Evolutionary conservation across 2,329 filamentous ascomycete genomes (phyloP), one percentile per base, ranked within the genome.

Genomic region (Fusarium newnesense): DNA sequence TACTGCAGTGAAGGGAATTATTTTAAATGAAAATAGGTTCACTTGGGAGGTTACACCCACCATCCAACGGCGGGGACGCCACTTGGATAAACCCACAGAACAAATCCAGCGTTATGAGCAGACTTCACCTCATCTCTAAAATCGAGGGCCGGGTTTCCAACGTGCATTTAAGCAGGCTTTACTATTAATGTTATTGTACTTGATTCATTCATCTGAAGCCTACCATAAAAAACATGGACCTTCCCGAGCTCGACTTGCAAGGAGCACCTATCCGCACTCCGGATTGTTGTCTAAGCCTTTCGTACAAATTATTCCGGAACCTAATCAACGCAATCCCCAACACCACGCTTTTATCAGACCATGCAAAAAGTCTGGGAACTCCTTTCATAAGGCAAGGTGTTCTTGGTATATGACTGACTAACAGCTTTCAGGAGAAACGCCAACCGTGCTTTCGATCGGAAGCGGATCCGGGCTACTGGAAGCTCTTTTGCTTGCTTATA

Each of bases 391-490:
- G 47, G 30, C 30, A 50, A 50, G 16, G 11, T 19, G 11, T 34
- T 50, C 47, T 24, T 34, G 47, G 30, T 24, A 19, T 19, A 50
- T 34, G 47, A 50, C 30, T 32, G 30, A 19, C 47, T 34, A 24
- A 34, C 18, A 24, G 47, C 11, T 34, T 19, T 36, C 61, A 34
- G 32, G 57, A 24, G 54, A 58, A 44, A 50, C 30, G 12, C 60
- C 62, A 21, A 77, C 72, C 8, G 62, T 79, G 0, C 74, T 81
- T 28, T 81, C 79, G 13, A 71, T 81, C 11, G 79, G 79, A 34
- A 81, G 79, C 40, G 79, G 79, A 30, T 76, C 77, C 4, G 79
- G 79, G 7, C 61, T 81, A 11, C 69, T 81, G 4, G 79, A 81
- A 42, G 72, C 76, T 7, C 64, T 80, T 5, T 57, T 80, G 5